Percentiles rank a stretch among this genome's conserved stretches.
phyloP scores from a whole-genome alignment of 148 eudicot genomes.

The Camellia granthamiana region DNA sequence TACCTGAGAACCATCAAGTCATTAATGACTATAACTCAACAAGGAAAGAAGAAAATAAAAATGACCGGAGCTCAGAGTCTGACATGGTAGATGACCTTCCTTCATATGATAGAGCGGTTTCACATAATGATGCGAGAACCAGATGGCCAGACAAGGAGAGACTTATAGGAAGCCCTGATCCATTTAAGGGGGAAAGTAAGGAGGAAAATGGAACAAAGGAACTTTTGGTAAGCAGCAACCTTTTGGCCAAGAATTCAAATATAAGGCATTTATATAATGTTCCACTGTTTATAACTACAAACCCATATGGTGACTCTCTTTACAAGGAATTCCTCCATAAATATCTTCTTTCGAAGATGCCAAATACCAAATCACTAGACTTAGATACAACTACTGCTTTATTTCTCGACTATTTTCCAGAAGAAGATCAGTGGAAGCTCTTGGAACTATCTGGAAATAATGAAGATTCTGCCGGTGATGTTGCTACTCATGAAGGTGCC shows the following conservation, averaged over 20 bases:
- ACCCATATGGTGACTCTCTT: conserved; percentile 36
- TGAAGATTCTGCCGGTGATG: conserved; percentile 25
- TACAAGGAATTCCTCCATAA: conserved; percentile 48
- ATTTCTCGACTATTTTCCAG: conserved; percentile 70
- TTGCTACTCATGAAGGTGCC: conserved; percentile 13
- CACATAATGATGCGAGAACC: conserved; percentile 46
- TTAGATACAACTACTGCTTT: conserved; percentile 45
- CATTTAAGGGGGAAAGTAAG: conserved; percentile 13
- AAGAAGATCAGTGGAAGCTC: conserved; percentile 72
- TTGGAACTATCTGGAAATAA: conserved; percentile 40
- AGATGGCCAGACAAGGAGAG: conserved; percentile 25
- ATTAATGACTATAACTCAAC: conserved; percentile 23
- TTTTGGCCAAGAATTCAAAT: conserved; percentile 19
- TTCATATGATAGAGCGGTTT: conserved; percentile 26
- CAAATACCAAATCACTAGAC: conserved; percentile 33
- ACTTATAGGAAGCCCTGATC: conserved; percentile 19
- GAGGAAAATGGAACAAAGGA: conserved; percentile 19
- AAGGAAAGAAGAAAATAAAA: conserved; percentile 24
- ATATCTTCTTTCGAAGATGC: conserved; percentile 46
- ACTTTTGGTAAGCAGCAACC: conserved; percentile 19
- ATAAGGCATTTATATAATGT: conserved; percentile 17
- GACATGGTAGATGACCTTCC: conserved; percentile 18
- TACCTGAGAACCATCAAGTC: conserved; percentile 16
- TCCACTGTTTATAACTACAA: conserved; percentile 29
- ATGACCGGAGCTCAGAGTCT: conserved; percentile 14